A percentile compares a stretch with the other conserved stretches of the same genome.
These are phyloP conservation scores for Vanilla planifolia DNA, from an alignment of 106 monocot genomes.

Conservation along the genomic window DNA sequence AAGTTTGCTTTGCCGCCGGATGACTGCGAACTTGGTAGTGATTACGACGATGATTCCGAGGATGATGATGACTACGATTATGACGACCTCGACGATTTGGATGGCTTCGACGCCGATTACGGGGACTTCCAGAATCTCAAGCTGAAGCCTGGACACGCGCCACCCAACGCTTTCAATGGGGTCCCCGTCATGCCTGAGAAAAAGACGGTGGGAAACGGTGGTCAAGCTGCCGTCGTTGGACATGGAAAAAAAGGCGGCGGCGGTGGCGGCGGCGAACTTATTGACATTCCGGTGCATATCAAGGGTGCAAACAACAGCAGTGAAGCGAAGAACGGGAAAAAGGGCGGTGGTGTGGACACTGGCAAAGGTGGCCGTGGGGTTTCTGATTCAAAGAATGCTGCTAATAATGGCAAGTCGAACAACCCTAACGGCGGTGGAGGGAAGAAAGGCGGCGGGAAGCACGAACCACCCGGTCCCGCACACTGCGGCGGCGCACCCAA, in stretches of 20 bases:
- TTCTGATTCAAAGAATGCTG: constrained; percentile 10
- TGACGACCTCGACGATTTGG: constrained; percentile 44
- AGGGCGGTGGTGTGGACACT: constrained; percentile 7
- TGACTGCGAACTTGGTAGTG: constrained; percentile 28
- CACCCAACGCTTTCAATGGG: constrained; percentile 8
- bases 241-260: constrained; percentile 22
- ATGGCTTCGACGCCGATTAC: constrained; percentile 37
- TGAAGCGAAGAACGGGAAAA: constrained; percentile 20
- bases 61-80: constrained; percentile 37
- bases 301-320: constrained; percentile 16
- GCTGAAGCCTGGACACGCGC: constrained; percentile 25
- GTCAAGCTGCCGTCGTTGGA: constrained; percentile 6
- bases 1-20: constrained; percentile 40
- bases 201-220: constrained; percentile 18
- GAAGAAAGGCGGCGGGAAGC: constrained; percentile 13
- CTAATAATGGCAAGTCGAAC: constrained; percentile 6
- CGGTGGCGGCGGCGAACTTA: no score
- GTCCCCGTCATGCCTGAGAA: constrained; percentile 17
- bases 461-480: neutral
- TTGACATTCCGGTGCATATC: constrained; percentile 17
- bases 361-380: constrained; percentile 8
- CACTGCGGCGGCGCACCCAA: no score
- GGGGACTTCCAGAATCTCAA: constrained; percentile 39
- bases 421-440: constrained; percentile 3
- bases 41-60: constrained; percentile 27